Evolutionary conservation across 163 green algal genomes (phyloP).

Genomic region (Coccomyxa subellipsoidea): DNA sequence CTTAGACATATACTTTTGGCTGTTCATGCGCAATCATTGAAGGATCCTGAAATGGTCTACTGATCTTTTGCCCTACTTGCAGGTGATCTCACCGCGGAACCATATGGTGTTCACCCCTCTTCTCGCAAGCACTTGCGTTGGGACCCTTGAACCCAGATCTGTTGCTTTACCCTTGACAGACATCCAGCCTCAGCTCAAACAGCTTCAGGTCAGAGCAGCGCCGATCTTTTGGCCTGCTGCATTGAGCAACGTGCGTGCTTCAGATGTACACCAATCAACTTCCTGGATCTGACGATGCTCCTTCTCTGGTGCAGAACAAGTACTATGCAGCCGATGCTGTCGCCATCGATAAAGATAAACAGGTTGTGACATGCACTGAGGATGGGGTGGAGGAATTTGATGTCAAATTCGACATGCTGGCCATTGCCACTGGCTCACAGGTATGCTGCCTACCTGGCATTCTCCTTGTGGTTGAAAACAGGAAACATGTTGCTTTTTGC

Average conservation of each 20-base stretch:
- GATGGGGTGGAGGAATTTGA: constrained; percentile 45
- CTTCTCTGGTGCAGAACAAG: constrained; percentile 20
- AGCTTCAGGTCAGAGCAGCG: constrained; percentile 29
- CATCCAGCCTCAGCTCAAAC: constrained; percentile 57
- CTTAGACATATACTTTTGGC: too few species aligned
- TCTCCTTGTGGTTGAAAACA: neutral
- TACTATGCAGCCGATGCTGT: constrained; percentile 42
- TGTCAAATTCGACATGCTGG: constrained; percentile 83
- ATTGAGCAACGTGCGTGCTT: too few species aligned
- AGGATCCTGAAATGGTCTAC: too few species aligned
- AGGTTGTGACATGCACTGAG: constrained; percentile 46
- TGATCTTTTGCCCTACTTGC: neutral
- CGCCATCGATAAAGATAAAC: constrained; percentile 41
- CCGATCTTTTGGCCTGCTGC: neutral
- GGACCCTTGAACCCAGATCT: constrained; percentile 63
- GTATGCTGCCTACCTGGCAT: constrained; percentile 10
- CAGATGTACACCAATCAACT: too few species aligned
- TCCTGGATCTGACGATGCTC: too few species aligned
- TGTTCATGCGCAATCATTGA: too few species aligned
- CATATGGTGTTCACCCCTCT: constrained; percentile 86
- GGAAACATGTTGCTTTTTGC: too few species aligned
- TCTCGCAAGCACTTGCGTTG: constrained; percentile 63
- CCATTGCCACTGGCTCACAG: constrained; percentile 77
- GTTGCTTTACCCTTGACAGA: constrained; percentile 53
- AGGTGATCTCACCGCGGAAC: constrained; percentile 71